Conservation (phyloP, 2,329 filamentous ascomycete genomes). For the Colletotrichum abscissum region DNA sequence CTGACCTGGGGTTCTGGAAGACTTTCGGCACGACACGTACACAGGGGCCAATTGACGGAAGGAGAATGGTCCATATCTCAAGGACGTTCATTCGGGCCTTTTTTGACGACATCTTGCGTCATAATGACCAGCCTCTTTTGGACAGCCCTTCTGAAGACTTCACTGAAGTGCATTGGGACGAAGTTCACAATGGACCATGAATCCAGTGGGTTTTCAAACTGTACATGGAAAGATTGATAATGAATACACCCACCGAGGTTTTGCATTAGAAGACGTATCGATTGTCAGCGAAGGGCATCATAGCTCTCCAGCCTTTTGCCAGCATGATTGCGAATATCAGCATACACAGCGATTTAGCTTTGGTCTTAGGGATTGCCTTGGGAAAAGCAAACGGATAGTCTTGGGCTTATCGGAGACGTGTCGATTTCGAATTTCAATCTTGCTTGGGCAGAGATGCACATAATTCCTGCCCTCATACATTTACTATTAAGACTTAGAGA, state of each 20-base stretch:
- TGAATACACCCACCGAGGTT: not conserved
- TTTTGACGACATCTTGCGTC: conserved; percentile 25
- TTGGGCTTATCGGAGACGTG: no score
- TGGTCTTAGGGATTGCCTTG: not conserved
- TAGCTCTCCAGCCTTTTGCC: not conserved
- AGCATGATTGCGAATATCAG: no score
- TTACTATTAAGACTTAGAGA: no score
- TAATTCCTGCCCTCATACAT: not conserved
- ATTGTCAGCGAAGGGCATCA: not conserved
- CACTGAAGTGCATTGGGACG: conserved; percentile 24
- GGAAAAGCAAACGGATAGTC: not conserved
- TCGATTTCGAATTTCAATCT: not conserved
- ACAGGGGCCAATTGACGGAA: conserved; percentile 24
- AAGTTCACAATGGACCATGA: not conserved
- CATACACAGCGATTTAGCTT: not conserved
- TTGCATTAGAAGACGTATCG: not conserved
- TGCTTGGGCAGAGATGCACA: not conserved
- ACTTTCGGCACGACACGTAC: conserved; percentile 14
- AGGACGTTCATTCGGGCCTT: conserved; percentile 29
- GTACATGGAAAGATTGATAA: not conserved
- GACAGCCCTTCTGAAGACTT: conserved; percentile 18
- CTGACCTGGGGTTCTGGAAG: conserved; percentile 33
- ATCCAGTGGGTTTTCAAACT: conserved; percentile 36
- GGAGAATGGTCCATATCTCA: conserved; percentile 26
- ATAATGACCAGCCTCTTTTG: conserved; percentile 4